Base-by-base conservation (phyloP, 306 rosid genomes). In the Neltuma alba region DNA sequence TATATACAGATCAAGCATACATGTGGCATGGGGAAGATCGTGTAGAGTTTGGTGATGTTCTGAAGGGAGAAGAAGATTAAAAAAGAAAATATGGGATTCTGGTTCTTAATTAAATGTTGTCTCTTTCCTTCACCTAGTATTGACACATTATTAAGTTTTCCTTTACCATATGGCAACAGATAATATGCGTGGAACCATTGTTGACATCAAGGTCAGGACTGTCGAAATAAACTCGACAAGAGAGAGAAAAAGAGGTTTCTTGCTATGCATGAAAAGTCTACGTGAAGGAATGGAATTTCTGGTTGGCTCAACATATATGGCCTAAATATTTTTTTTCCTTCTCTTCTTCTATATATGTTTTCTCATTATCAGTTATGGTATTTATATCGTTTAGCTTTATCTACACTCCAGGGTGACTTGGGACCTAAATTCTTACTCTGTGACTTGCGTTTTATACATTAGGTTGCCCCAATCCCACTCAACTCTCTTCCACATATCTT, bases 391-490 rank as follows among this genome's bases (percentile, higher is more conserved):
- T 72, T 80, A 84, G 76, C 97, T 92, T 92, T 83, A 83, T 79
- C 48, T 72, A 76, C 91, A 92, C 97, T 92, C 97, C 80, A 92
- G 78, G 85, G 79, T 85, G 94, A 92, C 97, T 85, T 83, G 6
- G 52, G 84, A 92, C 89, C 97, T 90, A 88, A 88, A 87, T 74
- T 82, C 81, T 74, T 62, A 25, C 79, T 81, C 80, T 63, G 37
- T 69, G 74, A 18, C 74, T 69, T 69, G 77, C 78, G 82, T 83
- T 80, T 81, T 82, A 77, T 52, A 79, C 66, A 79, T 74, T 81
- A 81, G 92, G 84, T 92, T 92, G 92, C 92, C 84, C 85, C 82
- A 85, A 83, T 75, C 75, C 89, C 90, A 92, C 97, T 92, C 92
- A 79, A 92, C 89, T 74, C 80, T 25, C 18, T 75, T 6, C 52